These are phyloP conservation scores for Gelatoporia subvermispora DNA, from an alignment of 768 basidiomycete genomes.

Conservation along the genomic window DNA sequence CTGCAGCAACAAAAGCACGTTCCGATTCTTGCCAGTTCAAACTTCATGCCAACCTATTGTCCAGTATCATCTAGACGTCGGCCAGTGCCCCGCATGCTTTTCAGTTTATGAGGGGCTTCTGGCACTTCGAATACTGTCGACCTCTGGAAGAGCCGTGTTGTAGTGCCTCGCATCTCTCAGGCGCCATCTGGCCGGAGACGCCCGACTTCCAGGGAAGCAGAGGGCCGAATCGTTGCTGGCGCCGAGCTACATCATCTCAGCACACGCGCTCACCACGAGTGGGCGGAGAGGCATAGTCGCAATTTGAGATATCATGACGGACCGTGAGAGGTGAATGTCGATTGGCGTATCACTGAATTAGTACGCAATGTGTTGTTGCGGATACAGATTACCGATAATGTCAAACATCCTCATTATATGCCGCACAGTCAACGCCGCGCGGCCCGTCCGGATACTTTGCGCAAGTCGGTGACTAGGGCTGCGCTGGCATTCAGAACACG, in stretches of 20 bases:
- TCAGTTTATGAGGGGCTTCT: background rate
- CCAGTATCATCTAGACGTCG: background rate
- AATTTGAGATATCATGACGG: too few species aligned
- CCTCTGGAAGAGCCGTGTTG: background rate
- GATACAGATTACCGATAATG: too few species aligned
- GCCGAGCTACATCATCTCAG: background rate
- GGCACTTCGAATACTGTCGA: too few species aligned
- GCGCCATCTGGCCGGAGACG: slow-evolving; percentile 1
- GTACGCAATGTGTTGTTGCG: background rate
- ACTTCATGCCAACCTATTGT: too few species aligned
- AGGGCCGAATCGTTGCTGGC: too few species aligned
- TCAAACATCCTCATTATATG: background rate
- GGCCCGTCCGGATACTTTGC: slow-evolving; percentile 2
- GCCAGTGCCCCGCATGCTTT: background rate
- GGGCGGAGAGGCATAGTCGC: background rate
- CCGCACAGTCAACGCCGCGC: background rate
- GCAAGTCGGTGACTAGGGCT: background rate
- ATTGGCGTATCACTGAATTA: background rate
- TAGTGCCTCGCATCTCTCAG: background rate
- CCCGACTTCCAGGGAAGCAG: slow-evolving; percentile 4
- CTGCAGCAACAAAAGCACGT: too few species aligned
- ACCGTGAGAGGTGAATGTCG: background rate
- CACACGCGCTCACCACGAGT: background rate
- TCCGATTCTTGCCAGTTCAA: too few species aligned
- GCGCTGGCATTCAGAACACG: too few species aligned